Evolutionary conservation across 164 flowering plant genomes (phyloP).

Genomic region (Umbilicus rupestris): DNA sequence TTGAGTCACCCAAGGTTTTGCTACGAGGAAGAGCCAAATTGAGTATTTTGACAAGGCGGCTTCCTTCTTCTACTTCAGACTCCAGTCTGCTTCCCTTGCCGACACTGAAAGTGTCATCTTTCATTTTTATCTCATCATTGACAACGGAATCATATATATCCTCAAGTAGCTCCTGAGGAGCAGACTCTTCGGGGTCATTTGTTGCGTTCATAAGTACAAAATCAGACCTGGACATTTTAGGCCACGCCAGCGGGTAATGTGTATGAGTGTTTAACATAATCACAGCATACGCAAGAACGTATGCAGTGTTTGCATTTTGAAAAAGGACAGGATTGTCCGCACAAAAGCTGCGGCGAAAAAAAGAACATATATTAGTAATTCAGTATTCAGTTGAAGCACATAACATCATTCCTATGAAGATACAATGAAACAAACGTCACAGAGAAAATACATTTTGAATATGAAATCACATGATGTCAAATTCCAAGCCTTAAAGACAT

Average conservation of each 20-base stretch:
- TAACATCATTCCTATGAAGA: no score
- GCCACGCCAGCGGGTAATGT: constrained; percentile 91
- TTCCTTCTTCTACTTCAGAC: constrained; percentile 72
- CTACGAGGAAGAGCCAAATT: constrained; percentile 80
- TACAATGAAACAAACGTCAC: no score
- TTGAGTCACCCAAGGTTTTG: constrained; percentile 44
- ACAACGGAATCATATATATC: constrained; percentile 91
- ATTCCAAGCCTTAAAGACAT: no score
- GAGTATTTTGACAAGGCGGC: constrained; percentile 71
- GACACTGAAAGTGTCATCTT: constrained; percentile 32
- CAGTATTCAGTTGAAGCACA: no score
- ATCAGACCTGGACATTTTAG: constrained; percentile 87
- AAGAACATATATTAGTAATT: no score
- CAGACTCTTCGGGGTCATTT: constrained; percentile 66
- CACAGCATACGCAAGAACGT: constrained; percentile 95
- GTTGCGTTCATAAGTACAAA: constrained; percentile 65
- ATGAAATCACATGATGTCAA: no score
- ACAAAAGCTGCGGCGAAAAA: constrained; percentile 58
- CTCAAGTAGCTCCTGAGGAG: constrained; percentile 75
- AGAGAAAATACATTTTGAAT: no score
- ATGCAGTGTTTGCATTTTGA: constrained; percentile 91
- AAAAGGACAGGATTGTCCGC: constrained; percentile 91
- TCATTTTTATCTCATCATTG: constrained; percentile 85
- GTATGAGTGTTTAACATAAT: constrained; percentile 94
- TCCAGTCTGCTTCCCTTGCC: constrained; percentile 42